Evolutionary conservation across 495 filamentous ascomycete genomes (phyloP).

Genomic region (Thozetella sp.): DNA sequence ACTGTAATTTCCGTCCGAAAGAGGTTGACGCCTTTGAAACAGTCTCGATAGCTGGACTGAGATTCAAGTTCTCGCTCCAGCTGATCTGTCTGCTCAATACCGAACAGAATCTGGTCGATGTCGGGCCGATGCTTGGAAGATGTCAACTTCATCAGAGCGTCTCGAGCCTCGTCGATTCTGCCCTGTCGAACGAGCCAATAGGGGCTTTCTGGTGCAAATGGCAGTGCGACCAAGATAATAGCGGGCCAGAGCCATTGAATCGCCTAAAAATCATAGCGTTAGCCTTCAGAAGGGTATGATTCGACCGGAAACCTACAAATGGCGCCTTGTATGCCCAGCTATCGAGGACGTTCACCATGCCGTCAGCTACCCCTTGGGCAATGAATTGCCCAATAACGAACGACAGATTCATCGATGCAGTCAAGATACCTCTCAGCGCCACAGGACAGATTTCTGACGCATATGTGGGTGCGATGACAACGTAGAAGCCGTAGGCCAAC

Average conservation of each 20-base stretch:
- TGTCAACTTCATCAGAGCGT: constrained; percentile 42
- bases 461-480: constrained; percentile 61
- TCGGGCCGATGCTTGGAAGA: constrained; percentile 29
- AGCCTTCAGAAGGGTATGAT: background rate
- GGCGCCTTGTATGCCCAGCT: constrained; percentile 59
- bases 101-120: constrained; percentile 45
- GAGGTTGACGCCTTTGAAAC: constrained; percentile 54
- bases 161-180: constrained; percentile 45
- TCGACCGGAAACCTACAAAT: constrained; percentile 31
- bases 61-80: constrained; percentile 59
- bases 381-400: constrained; percentile 69
- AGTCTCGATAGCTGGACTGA: constrained; percentile 56
- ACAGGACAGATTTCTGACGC: constrained; percentile 64
- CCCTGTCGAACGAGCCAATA: constrained; percentile 67
- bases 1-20: constrained; percentile 58
- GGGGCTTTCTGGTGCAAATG: constrained; percentile 63
- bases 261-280: constrained; percentile 8
- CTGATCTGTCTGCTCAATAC: constrained; percentile 63
- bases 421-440: constrained; percentile 57
- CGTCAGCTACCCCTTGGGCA: constrained; percentile 53
- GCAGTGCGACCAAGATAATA: constrained; percentile 54
- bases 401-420: constrained; percentile 65
- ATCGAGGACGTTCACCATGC: constrained; percentile 35
- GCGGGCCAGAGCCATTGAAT: constrained; percentile 70
- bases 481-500: constrained; percentile 52